phyloP scores from a whole-genome alignment of 768 basidiomycete genomes.

The Collybia nuda region DNA sequence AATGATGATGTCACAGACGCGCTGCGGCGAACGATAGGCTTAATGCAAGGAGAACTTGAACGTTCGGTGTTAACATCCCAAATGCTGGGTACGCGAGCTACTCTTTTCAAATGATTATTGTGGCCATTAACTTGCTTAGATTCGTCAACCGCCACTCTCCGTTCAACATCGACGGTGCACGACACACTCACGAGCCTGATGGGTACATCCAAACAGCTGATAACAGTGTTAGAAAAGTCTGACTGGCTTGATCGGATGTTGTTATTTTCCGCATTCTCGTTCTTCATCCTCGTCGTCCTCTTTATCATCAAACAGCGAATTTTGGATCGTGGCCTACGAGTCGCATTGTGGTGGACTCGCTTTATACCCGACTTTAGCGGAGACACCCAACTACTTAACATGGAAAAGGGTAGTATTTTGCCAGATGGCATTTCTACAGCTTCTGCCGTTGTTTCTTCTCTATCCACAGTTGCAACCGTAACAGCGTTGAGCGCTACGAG shows the following conservation, averaged over 20 bases:
- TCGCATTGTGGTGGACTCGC: constrained; percentile 88
- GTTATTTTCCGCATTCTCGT: constrained; percentile 73
- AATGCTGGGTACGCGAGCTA: constrained; percentile 62
- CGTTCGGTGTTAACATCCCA: constrained; percentile 84
- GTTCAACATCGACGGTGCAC: constrained; percentile 73
- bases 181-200: constrained; percentile 72
- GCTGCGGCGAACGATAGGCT: constrained; percentile 75
- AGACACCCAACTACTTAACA: constrained; percentile 29
- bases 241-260: constrained; percentile 92
- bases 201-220: constrained; percentile 77
- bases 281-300: constrained; percentile 82
- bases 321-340: constrained; percentile 71
- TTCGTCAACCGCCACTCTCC: constrained; percentile 74
- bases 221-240: constrained; percentile 84
- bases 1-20: constrained; percentile 87
- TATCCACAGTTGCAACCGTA: neutral
- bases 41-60: constrained; percentile 94
- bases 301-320: constrained; percentile 90
- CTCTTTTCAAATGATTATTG: no score
- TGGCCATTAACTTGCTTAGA: constrained; percentile 40
- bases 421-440: constrained; percentile 3
- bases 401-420: constrained; percentile 31
- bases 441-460: constrained; percentile 3
- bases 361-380: constrained; percentile 58
- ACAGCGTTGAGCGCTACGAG: no score